These are phyloP conservation scores for Entoloma clypeatum DNA, from an alignment of 1,284 basidiomycete genomes.

Conservation along the genomic window DNA sequence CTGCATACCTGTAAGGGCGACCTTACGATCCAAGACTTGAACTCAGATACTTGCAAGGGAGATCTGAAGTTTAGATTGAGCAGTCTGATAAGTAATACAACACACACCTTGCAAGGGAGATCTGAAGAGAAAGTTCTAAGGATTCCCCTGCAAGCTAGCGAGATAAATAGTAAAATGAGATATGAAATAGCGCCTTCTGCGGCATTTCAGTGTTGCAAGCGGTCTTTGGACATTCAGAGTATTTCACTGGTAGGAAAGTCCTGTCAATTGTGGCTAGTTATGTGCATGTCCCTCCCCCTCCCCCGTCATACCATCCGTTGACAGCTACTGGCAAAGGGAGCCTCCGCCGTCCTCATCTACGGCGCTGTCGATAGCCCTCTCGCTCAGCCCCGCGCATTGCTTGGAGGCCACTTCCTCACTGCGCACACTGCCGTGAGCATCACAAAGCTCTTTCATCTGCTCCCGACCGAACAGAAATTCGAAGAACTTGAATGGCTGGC, in stretches of 20 bases:
- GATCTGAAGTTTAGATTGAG: too few species aligned
- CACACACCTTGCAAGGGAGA: too few species aligned
- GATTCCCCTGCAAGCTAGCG: too few species aligned
- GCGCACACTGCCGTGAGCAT: constrained; percentile 51
- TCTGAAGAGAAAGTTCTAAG: too few species aligned
- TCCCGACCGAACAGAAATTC: constrained; percentile 42
- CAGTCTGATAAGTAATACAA: too few species aligned
- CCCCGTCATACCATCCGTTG: not conserved
- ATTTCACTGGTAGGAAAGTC: constrained; percentile 45
- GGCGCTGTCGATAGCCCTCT: constrained; percentile 57
- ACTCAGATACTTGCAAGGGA: too few species aligned
- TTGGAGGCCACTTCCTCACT: constrained; percentile 56
- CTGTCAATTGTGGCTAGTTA: constrained; percentile 51
- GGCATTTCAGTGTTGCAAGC: constrained; percentile 55
- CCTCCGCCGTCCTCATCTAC: constrained; percentile 57
- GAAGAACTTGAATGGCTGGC: constrained; percentile 50
- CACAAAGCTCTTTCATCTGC: constrained; percentile 52
- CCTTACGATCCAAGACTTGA: too few species aligned
- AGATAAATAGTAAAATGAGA: too few species aligned
- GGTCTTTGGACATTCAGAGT: constrained; percentile 45
- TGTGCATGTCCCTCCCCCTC: constrained; percentile 27
- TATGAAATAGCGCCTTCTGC: constrained; percentile 52
- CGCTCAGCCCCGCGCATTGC: constrained; percentile 56
- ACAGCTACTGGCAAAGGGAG: constrained; percentile 38
- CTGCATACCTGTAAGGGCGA: too few species aligned